These are phyloP conservation scores for Eucalyptus virginea DNA, from an alignment of 345 rosid species.

Conservation along the genomic window DNA sequence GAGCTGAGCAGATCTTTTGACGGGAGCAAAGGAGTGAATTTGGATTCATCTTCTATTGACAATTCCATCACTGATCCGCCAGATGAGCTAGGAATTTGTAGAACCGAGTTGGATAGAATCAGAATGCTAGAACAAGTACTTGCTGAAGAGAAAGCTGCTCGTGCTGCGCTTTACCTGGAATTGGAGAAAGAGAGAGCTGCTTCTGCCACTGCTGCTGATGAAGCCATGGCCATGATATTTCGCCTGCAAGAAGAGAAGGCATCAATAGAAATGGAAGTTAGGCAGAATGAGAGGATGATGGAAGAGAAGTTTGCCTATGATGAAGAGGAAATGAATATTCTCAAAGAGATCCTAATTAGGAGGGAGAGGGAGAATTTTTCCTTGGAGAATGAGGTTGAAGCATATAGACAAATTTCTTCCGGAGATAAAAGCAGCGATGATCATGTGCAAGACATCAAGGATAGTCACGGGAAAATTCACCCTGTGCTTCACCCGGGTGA, in stretches of 20 bases:
- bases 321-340: slow-evolving; percentile 74
- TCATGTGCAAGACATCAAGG: not conserved
- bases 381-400: slow-evolving; percentile 71
- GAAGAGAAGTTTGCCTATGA: slow-evolving; percentile 82
- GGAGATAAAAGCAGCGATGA: slow-evolving; percentile 11
- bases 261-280: slow-evolving; percentile 72
- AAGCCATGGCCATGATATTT: slow-evolving; percentile 87
- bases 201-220: slow-evolving; percentile 80
- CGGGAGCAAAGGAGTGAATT: slow-evolving; percentile 1
- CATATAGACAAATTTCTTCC: slow-evolving; percentile 35
- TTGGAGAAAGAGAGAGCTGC: slow-evolving; percentile 83
- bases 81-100: not conserved
- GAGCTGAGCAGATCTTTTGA: slow-evolving; percentile 5
- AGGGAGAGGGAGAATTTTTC: slow-evolving; percentile 71
- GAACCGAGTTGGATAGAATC: slow-evolving; percentile 11
- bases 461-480: not conserved
- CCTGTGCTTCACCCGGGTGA: not conserved
- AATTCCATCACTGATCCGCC: not conserved
- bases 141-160: slow-evolving; percentile 35
- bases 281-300: slow-evolving; percentile 75
- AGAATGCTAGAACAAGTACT: slow-evolving; percentile 39
- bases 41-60: slow-evolving; percentile 8
- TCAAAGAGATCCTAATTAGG: slow-evolving; percentile 70
- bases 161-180: slow-evolving; percentile 38
- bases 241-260: slow-evolving; percentile 85